A percentile compares a stretch with the other conserved stretches of the same genome.
Evolutionary conservation across 176 grass and related monocot genomes (phyloP).

Genomic region (Zea mays): Zm-B73-REFERENCE-NAM-5.0 NC_050100.1:186880001-186880500

Average conservation of each 20-base stretch:
- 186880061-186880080: conserved; percentile 5
- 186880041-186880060: conserved; percentile 9
- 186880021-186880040: conserved; percentile 21
- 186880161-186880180: conserved; percentile 86
- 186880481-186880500: too few relatives aligned
- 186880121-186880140: background rate
- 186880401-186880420: too few relatives aligned
- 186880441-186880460: too few relatives aligned
- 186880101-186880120: background rate
- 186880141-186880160: conserved; percentile 49
- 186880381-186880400: too few relatives aligned
- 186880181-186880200: conserved; percentile 94
- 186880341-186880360: too few relatives aligned
- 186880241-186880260: conserved; percentile 80
- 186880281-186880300: conserved; percentile 48
- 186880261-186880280: conserved; percentile 88
- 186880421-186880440: too few relatives aligned
- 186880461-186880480: too few relatives aligned
- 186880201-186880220: conserved; percentile 99
- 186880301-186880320: conserved; percentile 20
- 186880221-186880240: conserved; percentile 96
- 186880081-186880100: background rate
- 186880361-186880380: too few relatives aligned
- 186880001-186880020: conserved; percentile 58
- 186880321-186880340: conserved; percentile 14